Conservation (phyloP, 2,329 filamentous ascomycete species). For the Neopestalotiopsis rosae region DNA sequence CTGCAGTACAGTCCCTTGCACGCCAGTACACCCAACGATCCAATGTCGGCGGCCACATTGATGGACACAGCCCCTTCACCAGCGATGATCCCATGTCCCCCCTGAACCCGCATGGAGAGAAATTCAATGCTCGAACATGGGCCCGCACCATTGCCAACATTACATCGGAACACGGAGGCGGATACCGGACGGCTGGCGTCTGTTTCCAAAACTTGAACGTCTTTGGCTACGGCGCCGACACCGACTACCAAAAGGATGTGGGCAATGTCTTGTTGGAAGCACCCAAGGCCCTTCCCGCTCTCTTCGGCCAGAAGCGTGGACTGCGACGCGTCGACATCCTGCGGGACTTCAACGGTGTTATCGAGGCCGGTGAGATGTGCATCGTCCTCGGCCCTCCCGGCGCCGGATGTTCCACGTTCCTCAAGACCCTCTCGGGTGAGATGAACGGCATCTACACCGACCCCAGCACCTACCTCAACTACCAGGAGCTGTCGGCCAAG, state of each 20-base stretch:
- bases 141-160: conserved; percentile 2
- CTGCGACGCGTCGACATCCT: conserved; percentile 53
- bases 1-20: conserved; percentile 7
- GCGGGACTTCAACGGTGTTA: conserved; percentile 55
- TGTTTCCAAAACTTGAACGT: conserved; percentile 44
- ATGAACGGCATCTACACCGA: conserved; percentile 53
- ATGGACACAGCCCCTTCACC: neutral
- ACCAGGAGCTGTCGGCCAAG: conserved; percentile 46
- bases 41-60: neutral
- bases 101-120: conserved; percentile 9
- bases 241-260: conserved; percentile 38
- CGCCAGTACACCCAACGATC: conserved; percentile 4
- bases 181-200: conserved; percentile 31
- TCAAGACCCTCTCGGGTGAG: conserved; percentile 63
- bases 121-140: conserved; percentile 12
- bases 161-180: neutral
- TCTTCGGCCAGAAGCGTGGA: conserved; percentile 1
- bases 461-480: conserved; percentile 51
- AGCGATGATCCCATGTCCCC: conserved; percentile 11
- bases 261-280: neutral
- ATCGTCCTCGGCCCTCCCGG: conserved; percentile 53
- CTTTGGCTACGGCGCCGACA: conserved; percentile 41
- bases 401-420: conserved; percentile 58
- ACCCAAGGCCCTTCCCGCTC: neutral
- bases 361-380: conserved; percentile 56